Evolutionary conservation across 1,284 basidiomycete genomes (phyloP).

Genomic region (Calocybe gambosa): DNA sequence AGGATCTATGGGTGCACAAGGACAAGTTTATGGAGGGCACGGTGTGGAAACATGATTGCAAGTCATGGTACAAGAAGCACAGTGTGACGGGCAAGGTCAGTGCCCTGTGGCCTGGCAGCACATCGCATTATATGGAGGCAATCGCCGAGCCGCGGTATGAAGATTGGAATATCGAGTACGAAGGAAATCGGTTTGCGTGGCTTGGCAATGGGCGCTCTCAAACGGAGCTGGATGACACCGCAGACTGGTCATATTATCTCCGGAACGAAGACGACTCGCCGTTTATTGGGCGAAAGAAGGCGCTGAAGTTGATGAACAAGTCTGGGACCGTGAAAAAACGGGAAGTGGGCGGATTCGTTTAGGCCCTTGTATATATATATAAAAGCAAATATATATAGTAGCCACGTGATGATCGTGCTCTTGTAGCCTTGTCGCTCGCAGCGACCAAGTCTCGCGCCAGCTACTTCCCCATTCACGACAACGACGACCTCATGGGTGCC

Average conservation of each 20-base stretch:
- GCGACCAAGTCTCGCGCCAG: background rate
- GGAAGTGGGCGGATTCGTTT: background rate
- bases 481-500: slow-evolving; percentile 12
- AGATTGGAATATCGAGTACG: slow-evolving; percentile 26
- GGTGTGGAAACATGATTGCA: slow-evolving; percentile 25
- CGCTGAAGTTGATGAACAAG: slow-evolving; percentile 16
- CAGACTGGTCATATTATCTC: slow-evolving; percentile 28
- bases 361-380: too few species aligned
- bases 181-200: slow-evolving; percentile 25
- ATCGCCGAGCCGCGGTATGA: slow-evolving; percentile 26
- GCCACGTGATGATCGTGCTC: background rate
- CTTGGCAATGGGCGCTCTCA: slow-evolving; percentile 27
- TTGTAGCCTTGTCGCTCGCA: background rate
- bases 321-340: slow-evolving; percentile 15
- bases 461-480: slow-evolving; percentile 4
- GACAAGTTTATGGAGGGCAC: slow-evolving; percentile 26
- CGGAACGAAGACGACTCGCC: slow-evolving; percentile 22
- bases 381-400: too few species aligned
- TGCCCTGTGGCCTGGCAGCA: slow-evolving; percentile 28
- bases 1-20: slow-evolving; percentile 26
- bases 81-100: slow-evolving; percentile 22
- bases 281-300: slow-evolving; percentile 21
- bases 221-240: slow-evolving; percentile 22
- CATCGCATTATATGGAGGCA: slow-evolving; percentile 27
- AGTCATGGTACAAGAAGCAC: slow-evolving; percentile 28